Evolutionary conservation across 2,329 filamentous ascomycete species (phyloP), one percentile per base, ranked within the genome.

Genomic region (Apiospora sp.): DNA sequence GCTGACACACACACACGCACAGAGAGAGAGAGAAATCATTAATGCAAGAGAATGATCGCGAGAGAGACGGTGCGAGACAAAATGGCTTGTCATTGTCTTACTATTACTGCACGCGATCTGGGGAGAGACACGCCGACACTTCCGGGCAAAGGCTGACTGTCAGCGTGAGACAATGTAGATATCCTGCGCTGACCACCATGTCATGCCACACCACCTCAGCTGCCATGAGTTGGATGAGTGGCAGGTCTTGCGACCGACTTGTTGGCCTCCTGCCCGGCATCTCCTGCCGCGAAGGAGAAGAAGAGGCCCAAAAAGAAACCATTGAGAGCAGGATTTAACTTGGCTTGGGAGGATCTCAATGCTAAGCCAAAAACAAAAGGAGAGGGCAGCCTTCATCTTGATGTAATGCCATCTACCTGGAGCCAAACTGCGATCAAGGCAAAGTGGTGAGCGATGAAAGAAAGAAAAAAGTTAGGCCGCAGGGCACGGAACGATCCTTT

Each of bases 401-500:
- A 41, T 8, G 37, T 41, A 41, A 10, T 41, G 10, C 8, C 37
- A 41, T 10, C 37, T 10, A 41, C 37, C 10, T 41, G n/a, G n/a
- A n/a, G n/a, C 8, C 37, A 41, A 10, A 41, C 37, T 41, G 37
- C 37, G 37, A 41, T 41, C 37, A 41, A 12, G 46, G 19, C 10
- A 49, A n/a, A 44, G 16, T 44, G 4, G 54, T 22, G 6, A 61
- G 19, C 14, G 27, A 34, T 61, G 14, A 51, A 27, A 12, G 37
- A 41, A 22, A 22, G 19, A 10, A 61, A 2, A 19, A 34, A 30
- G 27, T 30, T 2, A 30, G 4, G 14, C 10, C 54, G 7, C 30
- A 14, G 30, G 54, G 54, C 58, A 64, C 19, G 58, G 58, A 19
- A 41, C 58, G 58, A 41, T 64, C 58, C 58, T 64, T 41, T 64